These are phyloP conservation scores for Mycena vulgaris DNA, from an alignment of 768 basidiomycete species.

Conservation along the genomic window DNA sequence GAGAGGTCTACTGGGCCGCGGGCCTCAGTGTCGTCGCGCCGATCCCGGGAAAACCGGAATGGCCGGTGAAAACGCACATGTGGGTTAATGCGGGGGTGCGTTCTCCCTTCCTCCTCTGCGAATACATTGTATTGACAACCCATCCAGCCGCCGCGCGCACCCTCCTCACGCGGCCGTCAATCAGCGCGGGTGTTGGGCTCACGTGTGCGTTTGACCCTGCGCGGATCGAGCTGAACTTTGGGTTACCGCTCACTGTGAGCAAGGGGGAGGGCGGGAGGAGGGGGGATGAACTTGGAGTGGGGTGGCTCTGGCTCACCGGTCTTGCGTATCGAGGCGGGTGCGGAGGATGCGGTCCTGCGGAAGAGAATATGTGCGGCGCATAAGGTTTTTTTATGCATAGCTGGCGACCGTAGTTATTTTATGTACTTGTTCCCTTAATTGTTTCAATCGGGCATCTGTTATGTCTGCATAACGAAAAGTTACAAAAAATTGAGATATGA, in stretches of 20 bases:
- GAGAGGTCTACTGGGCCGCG: conserved; percentile 84
- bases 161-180: conserved; percentile 70
- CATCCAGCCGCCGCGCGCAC: conserved; percentile 56
- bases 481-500: too few species aligned
- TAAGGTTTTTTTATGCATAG: too few species aligned
- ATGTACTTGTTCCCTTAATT: too few species aligned
- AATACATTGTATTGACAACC: background rate
- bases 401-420: too few species aligned
- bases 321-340: too few species aligned
- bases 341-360: too few species aligned
- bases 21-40: conserved; percentile 84
- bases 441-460: too few species aligned
- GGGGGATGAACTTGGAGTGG: too few species aligned
- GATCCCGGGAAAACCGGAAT: conserved; percentile 78
- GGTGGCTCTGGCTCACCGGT: too few species aligned
- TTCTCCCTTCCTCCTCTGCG: conserved; percentile 1
- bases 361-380: too few species aligned
- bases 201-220: conserved; percentile 88
- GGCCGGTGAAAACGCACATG: conserved; percentile 87
- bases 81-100: conserved; percentile 83
- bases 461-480: too few species aligned
- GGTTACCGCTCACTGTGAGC: conserved; percentile 82
- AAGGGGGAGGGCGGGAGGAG: conserved; percentile 68
- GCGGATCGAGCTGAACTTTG: conserved; percentile 91
- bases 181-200: conserved; percentile 87